Percentiles rank a stretch among this genome's conserved stretches.
Conservation (phyloP, 345 rosid genomes). For the Eucalyptus tenuipes region DNA sequence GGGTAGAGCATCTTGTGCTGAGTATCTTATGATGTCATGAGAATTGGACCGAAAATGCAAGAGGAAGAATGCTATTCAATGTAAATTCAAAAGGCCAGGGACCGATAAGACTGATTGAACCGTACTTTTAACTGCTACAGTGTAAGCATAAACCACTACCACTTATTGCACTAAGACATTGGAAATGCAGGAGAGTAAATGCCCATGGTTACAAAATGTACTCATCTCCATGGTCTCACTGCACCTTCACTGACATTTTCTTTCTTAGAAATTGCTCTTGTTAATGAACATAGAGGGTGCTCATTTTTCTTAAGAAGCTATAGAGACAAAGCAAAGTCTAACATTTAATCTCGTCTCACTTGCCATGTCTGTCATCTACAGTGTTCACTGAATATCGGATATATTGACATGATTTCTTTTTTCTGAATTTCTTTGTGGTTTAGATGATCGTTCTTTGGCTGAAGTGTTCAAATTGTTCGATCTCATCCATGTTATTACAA, state of each 20-base stretch:
- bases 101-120: not conserved
- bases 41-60: not conserved
- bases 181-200: not conserved
- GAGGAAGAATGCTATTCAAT: not conserved
- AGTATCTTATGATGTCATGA: not conserved
- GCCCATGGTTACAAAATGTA: not conserved
- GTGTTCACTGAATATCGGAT: not conserved
- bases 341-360: not conserved
- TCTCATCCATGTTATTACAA: conserved; percentile 69
- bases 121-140: not conserved
- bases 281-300: not conserved
- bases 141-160: not conserved
- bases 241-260: not conserved
- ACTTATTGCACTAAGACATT: not conserved
- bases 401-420: not conserved
- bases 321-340: not conserved
- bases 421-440: not conserved
- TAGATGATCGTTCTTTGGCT: conserved; percentile 57
- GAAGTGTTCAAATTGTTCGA: conserved; percentile 93
- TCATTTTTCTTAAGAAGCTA: not conserved
- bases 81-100: not conserved
- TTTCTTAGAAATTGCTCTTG: not conserved
- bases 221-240: not conserved
- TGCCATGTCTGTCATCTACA: not conserved
- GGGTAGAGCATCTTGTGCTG: not conserved